Evolutionary conservation across 2,329 filamentous ascomycete genomes (phyloP), one percentile per base, ranked within the genome.

Genomic region (Penicillium sp.): DNA sequence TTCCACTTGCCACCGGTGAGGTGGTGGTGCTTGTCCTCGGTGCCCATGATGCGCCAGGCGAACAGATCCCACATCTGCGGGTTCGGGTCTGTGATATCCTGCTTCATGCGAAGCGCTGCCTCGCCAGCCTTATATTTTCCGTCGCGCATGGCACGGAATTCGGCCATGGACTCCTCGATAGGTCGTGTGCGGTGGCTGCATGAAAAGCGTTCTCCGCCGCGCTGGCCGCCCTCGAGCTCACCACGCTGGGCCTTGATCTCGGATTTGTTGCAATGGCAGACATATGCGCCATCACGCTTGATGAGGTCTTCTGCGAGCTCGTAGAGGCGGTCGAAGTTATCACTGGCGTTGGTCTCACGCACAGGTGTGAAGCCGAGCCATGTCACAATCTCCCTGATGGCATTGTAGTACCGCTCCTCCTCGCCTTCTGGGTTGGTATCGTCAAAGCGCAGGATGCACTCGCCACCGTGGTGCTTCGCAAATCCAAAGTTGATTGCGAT

Each of bases 401-500:
- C 89, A 12, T 83, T 84, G 71, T 96, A 96, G 76, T 93, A 97
- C 58, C 88, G 83, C 75, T 96, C 90, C 73, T 97, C 90, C 74
- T 97, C 94, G 47, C 90, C 90, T 63, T 93, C 91, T 1, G 94
- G 94, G 73, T 97, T 97, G 15, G 94, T 97, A 69, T 97, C 94
- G 73, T 97, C 94, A 74, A 90, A 96, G 68, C 93, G 84, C 61
- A 92, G 77, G 69, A 89, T 88, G 75, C 86, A 89, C 61, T 87
- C 81, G 58, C 93, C 93, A 36, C 89, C 89, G 72, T 96, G 90
- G 70, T 88, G 87, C 70, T 85, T 86, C 15, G 94, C 93, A 73
- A 97, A 97, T 7, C 93, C 93, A 77, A 97, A 97, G 77, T 97
- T 97, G 75, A 97, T 86, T 0, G 91, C 89, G 73, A 97, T 97